Evolutionary conservation across 441 rosid species (phyloP).

Genomic region (Arabidopsis hybrid): DNA sequence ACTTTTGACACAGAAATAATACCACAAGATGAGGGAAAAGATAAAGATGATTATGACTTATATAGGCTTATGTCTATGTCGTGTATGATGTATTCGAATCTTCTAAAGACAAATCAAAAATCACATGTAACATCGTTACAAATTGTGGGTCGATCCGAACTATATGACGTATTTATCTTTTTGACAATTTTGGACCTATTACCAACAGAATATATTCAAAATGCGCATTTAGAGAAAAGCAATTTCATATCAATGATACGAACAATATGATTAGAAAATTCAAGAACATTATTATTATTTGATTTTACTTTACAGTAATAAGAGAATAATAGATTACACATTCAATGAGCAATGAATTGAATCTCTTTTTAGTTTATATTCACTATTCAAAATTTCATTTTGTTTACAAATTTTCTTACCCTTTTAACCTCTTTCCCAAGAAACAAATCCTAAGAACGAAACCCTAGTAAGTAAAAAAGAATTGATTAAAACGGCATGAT

Average conservation of each 20-base stretch:
- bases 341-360: conserved; percentile 39
- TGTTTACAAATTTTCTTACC: conserved; percentile 40
- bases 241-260: conserved; percentile 39
- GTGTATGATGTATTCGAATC: conserved; percentile 46
- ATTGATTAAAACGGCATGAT: conserved; percentile 83
- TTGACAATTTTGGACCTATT: conserved; percentile 33
- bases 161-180: conserved; percentile 42
- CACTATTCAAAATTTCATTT: conserved; percentile 42
- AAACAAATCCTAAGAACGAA: conserved; percentile 32
- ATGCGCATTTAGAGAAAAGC: conserved; percentile 20
- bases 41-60: conserved; percentile 42
- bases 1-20: neutral
- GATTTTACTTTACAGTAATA: conserved; percentile 32
- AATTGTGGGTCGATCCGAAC: conserved; percentile 32
- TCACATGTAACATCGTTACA: conserved; percentile 46
- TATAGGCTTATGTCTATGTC: conserved; percentile 44
- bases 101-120: conserved; percentile 39
- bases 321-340: conserved; percentile 24
- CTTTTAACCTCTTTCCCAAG: neutral
- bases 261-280: conserved; percentile 41
- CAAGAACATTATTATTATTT: conserved; percentile 31
- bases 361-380: conserved; percentile 38
- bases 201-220: conserved; percentile 39
- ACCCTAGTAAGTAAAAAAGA: conserved; percentile 17
- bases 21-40: conserved; percentile 37